Percentiles rank a stretch among this genome's conserved stretches.
These are phyloP conservation scores for Linaria vulgaris DNA, from an alignment of 257 asterid genomes.

Conservation along the genomic window DNA sequence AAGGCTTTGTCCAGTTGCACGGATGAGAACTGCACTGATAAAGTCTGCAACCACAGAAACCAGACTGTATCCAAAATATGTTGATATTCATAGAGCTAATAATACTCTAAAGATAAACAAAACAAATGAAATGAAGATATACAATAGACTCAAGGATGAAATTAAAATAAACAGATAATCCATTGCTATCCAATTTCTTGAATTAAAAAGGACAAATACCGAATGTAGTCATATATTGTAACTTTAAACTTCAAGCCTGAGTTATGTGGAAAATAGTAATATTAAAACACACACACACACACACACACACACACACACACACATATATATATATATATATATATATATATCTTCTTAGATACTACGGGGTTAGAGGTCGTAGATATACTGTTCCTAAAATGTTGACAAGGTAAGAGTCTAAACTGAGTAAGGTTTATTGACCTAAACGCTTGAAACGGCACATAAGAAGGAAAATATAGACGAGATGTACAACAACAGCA, in stretches of 20 bases:
- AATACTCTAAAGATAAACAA: conserved; percentile 18
- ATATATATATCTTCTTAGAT: too few relatives aligned
- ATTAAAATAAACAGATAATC: too few relatives aligned
- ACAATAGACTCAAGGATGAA: conserved; percentile 4
- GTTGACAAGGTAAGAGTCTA: too few relatives aligned
- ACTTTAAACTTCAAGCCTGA: conserved; percentile 13
- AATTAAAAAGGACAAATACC: not conserved
- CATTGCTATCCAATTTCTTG: not conserved
- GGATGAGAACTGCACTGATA: conserved; percentile 74
- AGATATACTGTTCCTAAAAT: too few relatives aligned
- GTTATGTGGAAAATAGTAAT: not conserved
- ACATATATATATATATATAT: too few relatives aligned
- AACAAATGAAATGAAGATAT: conserved; percentile 14
- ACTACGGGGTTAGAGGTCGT: too few relatives aligned
- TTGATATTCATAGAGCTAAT: conserved; percentile 38
- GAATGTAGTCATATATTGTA: conserved; percentile 9
- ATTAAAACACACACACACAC: too few relatives aligned
- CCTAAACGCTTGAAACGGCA: too few relatives aligned
- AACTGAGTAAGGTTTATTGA: too few relatives aligned
- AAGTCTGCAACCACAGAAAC: conserved; percentile 90
- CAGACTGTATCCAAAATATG: conserved; percentile 81
- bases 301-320: too few relatives aligned
- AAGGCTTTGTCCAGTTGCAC: conserved; percentile 70
- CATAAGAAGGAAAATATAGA: too few relatives aligned
- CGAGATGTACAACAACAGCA: too few relatives aligned